Evolutionary conservation across 495 filamentous ascomycete genomes (phyloP), one percentile per base, ranked within the genome.

Genomic region (Aspergillus mulundensis): DNA sequence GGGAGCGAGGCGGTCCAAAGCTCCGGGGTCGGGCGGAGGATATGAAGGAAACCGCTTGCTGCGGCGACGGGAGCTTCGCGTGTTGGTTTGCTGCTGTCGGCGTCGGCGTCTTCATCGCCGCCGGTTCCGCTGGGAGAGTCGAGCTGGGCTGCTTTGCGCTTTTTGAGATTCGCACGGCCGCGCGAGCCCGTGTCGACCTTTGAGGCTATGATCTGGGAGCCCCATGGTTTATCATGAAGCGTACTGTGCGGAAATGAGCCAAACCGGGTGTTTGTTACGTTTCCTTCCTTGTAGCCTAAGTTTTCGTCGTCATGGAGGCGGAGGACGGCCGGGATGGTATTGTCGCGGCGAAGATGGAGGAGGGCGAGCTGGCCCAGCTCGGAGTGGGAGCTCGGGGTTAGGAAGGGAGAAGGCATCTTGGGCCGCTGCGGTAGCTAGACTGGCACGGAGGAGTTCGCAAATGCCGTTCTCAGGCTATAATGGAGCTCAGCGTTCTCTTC

Each of bases 181-280:
- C 87, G 89, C 58, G 89, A 91, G 10, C 91, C 91, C 1, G 90
- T 95, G 68, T 95, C 89, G 45, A 95, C 91, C 40, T 85, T 81
- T n/a, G 89, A 93, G 5, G 94, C 93, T 40, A 86, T 79, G 24
- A 97, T 85, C 65, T 97, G 94, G 6, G 87, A 87, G 43, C 94
- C 94, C 91, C 92, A 97, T 49, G 90, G 87, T 44, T 90, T 74
- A 15, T 81, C 75, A 65, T 94, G 72, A 50, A 99, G 77, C 1
- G 94, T 96, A 45, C 78, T 87, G 72, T 97, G 93, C 0, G 94
- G 94, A 63, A 95, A 99, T 5, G 91, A 93, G 21, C 94, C 94
- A 64, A 95, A 99, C 10, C 92, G 86, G 2, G 94, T 99, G 68
- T 94, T 97, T 53, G 87, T 83, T 10, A 96, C 88, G 54, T 86